Evolutionary conservation across 108 stramenopile species (phyloP).

Genomic region (Aurantiochytrium sp.): DNA sequence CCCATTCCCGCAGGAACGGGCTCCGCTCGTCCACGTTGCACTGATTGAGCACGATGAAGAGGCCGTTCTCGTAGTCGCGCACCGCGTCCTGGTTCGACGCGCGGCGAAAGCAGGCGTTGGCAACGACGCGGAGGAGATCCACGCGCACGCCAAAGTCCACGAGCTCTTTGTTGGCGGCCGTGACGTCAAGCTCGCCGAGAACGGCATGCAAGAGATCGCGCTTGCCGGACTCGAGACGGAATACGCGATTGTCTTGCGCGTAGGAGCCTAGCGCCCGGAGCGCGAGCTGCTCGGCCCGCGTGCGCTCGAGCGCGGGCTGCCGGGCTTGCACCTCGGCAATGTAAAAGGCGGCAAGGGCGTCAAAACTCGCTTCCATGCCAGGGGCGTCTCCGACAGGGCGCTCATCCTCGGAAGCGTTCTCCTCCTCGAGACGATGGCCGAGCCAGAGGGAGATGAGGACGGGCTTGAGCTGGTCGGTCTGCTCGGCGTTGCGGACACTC

Average conservation of each 20-base stretch:
- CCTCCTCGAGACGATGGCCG: slow-evolving; percentile 15
- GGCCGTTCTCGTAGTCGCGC: slow-evolving; percentile 34
- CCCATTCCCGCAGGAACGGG: slow-evolving; percentile 50
- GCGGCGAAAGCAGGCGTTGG: slow-evolving; percentile 45
- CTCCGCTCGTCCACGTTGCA: slow-evolving; percentile 44
- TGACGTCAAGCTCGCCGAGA: neutral
- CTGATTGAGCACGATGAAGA: slow-evolving; percentile 48
- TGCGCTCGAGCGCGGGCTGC: neutral
- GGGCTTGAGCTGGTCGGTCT: neutral
- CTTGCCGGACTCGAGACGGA: neutral
- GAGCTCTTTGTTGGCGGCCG: neutral
- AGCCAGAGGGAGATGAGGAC: slow-evolving; percentile 19
- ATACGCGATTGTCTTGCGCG: neutral
- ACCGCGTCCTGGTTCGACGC: slow-evolving; percentile 40
- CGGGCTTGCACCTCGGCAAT: neutral
- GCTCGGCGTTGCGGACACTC: neutral
- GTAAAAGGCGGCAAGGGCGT: neutral
- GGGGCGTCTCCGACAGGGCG: neutral
- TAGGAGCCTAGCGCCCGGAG: neutral
- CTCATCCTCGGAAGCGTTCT: neutral
- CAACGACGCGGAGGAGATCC: slow-evolving; percentile 45
- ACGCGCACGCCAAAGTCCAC: slow-evolving; percentile 22
- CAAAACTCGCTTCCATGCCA: neutral
- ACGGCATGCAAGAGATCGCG: neutral
- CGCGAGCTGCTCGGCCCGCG: neutral